phyloP scores from a whole-genome alignment of 2,329 filamentous ascomycete species.

The Akanthomyces lecanii region DNA sequence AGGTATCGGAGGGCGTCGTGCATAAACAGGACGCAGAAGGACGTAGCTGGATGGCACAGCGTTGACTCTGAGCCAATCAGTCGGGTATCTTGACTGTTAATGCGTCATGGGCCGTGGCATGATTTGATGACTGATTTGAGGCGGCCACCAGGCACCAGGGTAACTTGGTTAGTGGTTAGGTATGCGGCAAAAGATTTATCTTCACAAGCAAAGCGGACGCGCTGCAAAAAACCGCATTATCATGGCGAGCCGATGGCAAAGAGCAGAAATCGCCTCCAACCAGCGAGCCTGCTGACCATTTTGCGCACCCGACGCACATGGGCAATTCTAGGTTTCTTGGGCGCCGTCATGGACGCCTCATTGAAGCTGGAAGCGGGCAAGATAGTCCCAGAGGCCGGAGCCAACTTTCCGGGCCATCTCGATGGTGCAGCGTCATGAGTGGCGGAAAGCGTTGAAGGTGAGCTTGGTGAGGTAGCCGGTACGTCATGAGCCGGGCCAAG shows the following conservation, averaged over 20 bases:
- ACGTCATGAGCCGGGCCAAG: constrained; percentile 6
- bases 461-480: constrained; percentile 9
- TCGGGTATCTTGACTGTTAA: neutral
- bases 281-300: neutral
- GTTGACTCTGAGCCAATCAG: neutral
- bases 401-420: constrained; percentile 16
- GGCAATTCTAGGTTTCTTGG: neutral
- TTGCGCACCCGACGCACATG: neutral
- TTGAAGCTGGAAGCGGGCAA: neutral
- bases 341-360: constrained; percentile 12
- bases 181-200: neutral
- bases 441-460: neutral
- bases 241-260: neutral
- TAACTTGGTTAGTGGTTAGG: neutral
- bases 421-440: constrained; percentile 9
- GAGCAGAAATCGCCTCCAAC: neutral
- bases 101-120: neutral
- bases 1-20: neutral
- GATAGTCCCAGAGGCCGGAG: constrained; percentile 1
- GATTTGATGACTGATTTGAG: neutral
- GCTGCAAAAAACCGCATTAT: neutral
- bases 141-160: neutral
- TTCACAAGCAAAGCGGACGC: neutral
- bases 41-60: neutral
- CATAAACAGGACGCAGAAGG: neutral